Percentiles rank a stretch among this genome's conserved stretches.
Conservation (phyloP, 2,329 filamentous ascomycete species). For the Calonectria pteridis region DNA sequence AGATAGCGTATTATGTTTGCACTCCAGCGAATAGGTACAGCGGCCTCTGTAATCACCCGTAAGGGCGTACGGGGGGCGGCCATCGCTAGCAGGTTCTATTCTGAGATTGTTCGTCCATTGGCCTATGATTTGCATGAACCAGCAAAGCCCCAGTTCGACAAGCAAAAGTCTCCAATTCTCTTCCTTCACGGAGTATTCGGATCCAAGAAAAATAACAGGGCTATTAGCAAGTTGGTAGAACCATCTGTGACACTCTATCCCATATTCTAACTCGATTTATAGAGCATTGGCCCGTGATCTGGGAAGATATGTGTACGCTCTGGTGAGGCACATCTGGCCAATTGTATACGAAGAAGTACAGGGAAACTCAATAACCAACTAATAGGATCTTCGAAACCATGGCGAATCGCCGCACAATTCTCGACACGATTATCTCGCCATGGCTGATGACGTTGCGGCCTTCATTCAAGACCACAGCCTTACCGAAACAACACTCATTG, state of each 20-base stretch:
- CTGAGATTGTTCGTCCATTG: conserved; percentile 53
- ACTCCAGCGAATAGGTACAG: conserved; percentile 26
- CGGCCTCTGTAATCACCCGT: neutral
- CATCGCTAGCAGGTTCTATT: conserved; percentile 34
- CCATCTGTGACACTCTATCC: neutral
- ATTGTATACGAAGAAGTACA: conserved; percentile 1
- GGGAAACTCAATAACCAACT: conserved; percentile 31
- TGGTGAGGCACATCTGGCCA: conserved; percentile 66
- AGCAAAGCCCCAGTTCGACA: conserved; percentile 52
- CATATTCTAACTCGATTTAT: conserved; percentile 13
- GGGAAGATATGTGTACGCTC: conserved; percentile 82
- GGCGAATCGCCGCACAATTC: conserved; percentile 86
- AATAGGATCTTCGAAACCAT: conserved; percentile 90
- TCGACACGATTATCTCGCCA: conserved; percentile 82
- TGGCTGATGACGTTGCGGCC: conserved; percentile 84
- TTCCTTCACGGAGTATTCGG: conserved; percentile 95
- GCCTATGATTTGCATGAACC: conserved; percentile 78
- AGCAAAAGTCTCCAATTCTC: conserved; percentile 74
- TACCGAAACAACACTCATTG: conserved; percentile 81
- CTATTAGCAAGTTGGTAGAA: conserved; percentile 86
- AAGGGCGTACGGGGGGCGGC: conserved; percentile 6
- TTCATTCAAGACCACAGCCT: conserved; percentile 82
- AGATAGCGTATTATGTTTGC: conserved; percentile 36
- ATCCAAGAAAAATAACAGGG: conserved; percentile 94
- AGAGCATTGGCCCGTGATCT: conserved; percentile 87